These are phyloP conservation scores for Xylariales sp. DNA, from an alignment of 2,329 filamentous ascomycete species.

Conservation along the genomic window DNA sequence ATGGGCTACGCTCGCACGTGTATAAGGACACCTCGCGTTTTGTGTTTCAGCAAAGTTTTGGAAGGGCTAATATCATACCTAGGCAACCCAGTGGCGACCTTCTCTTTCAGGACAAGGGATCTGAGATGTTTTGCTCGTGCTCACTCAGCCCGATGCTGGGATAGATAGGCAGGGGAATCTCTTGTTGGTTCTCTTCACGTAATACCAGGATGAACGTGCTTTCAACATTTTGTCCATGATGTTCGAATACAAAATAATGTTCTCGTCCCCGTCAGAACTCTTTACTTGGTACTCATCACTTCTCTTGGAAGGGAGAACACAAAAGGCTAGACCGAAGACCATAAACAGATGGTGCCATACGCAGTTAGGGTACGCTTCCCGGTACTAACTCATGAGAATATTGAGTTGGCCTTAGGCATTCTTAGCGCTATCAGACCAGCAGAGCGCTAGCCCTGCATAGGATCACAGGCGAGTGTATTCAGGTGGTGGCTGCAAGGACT, in stretches of 20 bases:
- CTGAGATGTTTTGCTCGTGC: background rate
- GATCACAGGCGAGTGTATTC: background rate
- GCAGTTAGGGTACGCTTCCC: slow-evolving; percentile 5
- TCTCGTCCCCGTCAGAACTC: background rate
- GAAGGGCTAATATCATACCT: no score
- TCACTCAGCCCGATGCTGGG: slow-evolving; percentile 4
- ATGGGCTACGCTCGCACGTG: no score
- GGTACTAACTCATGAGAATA: slow-evolving; percentile 1
- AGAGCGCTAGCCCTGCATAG: background rate
- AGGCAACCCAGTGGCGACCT: no score
- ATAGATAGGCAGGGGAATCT: no score
- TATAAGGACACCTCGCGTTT: background rate
- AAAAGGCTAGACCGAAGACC: slow-evolving; percentile 2
- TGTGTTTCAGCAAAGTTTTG: background rate
- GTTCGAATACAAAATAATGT: background rate
- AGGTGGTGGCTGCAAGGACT: background rate
- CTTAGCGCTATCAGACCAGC: background rate
- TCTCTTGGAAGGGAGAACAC: no score
- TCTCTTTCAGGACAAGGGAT: background rate
- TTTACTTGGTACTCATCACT: background rate
- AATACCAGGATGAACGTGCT: no score
- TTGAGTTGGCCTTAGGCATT: background rate
- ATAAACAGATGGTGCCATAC: no score
- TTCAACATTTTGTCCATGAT: no score
- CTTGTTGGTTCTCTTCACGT: no score